These are phyloP conservation scores for Verticillium dahliae DNA, from an alignment of 2,329 filamentous ascomycete genomes.

Conservation along the genomic window DNA sequence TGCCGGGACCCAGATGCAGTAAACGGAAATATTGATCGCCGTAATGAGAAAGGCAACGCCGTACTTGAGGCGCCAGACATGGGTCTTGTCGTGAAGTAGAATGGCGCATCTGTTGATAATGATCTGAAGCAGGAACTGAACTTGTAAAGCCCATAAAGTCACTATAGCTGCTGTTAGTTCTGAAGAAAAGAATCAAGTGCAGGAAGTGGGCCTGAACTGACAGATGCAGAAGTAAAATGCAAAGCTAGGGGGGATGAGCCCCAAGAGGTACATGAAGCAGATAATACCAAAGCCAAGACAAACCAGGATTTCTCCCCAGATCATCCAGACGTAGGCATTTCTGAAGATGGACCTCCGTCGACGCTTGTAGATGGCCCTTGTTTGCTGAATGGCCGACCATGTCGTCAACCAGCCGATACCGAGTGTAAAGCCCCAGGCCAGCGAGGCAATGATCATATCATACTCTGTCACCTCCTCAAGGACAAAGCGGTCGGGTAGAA, in stretches of 20 bases:
- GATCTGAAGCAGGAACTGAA: constrained; percentile 39
- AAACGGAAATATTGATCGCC: constrained; percentile 41
- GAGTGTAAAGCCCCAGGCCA: constrained; percentile 28
- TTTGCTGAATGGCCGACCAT: constrained; percentile 27
- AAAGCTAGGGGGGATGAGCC: constrained; percentile 12
- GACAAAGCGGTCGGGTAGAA: neutral
- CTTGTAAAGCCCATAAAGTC: constrained; percentile 19
- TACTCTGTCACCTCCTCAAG: neutral
- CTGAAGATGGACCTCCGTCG: constrained; percentile 19
- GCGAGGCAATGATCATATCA: constrained; percentile 12
- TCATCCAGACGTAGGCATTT: constrained; percentile 37
- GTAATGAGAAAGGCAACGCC: constrained; percentile 31
- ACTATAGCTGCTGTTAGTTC: neutral
- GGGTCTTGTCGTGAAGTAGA: neutral
- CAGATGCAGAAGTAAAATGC: constrained; percentile 4
- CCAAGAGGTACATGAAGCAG: constrained; percentile 17
- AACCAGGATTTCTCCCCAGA: constrained; percentile 36
- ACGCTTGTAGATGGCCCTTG: constrained; percentile 21
- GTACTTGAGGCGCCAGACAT: constrained; percentile 30
- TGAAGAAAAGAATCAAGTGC: neutral
- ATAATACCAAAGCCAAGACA: constrained; percentile 28
- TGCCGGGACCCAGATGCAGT: constrained; percentile 43
- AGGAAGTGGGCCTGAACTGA: neutral
- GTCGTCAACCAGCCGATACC: constrained; percentile 30
- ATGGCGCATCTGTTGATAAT: constrained; percentile 36